Percentiles rank a stretch among this genome's conserved stretches.
Conservation (phyloP, 768 basidiomycete genomes). For the Leccinellum luteum region DNA sequence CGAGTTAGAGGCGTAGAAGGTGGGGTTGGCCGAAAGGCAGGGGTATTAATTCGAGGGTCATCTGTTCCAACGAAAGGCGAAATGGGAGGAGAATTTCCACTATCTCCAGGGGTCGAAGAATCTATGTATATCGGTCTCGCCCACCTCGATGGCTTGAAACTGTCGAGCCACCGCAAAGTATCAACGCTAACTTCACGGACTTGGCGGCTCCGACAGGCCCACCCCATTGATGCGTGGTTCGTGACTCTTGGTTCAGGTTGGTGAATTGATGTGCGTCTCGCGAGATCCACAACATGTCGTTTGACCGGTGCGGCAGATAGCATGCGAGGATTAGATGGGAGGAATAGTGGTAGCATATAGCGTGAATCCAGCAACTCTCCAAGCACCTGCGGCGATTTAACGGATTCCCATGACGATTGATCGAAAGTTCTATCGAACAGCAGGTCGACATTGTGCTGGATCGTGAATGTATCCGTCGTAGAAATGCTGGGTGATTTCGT, state of each 20-base stretch:
- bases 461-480: conserved; percentile 33
- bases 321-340: conserved; percentile 79
- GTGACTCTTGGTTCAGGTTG: conserved; percentile 35
- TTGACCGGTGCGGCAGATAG: conserved; percentile 67
- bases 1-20: conserved; percentile 59
- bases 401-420: conserved; percentile 73
- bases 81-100: conserved; percentile 20
- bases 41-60: conserved; percentile 37
- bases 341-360: conserved; percentile 84
- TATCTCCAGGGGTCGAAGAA: conserved; percentile 34
- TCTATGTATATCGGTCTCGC: conserved; percentile 37
- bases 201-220: conserved; percentile 57
- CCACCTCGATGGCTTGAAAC: conserved; percentile 58
- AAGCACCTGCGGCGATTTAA: conserved; percentile 72
- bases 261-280: conserved; percentile 15
- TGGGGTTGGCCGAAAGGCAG: conserved; percentile 26
- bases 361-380: conserved; percentile 92
- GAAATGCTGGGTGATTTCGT: conserved; percentile 31
- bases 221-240: conserved; percentile 47
- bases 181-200: conserved; percentile 60
- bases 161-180: conserved; percentile 70
- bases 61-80: conserved; percentile 33
- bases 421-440: conserved; percentile 72
- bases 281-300: conserved; percentile 18
- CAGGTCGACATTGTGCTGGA: conserved; percentile 67